phyloP scores from a whole-genome alignment of 148 eudicot species.

The Persicaria tinctoria region DNA sequence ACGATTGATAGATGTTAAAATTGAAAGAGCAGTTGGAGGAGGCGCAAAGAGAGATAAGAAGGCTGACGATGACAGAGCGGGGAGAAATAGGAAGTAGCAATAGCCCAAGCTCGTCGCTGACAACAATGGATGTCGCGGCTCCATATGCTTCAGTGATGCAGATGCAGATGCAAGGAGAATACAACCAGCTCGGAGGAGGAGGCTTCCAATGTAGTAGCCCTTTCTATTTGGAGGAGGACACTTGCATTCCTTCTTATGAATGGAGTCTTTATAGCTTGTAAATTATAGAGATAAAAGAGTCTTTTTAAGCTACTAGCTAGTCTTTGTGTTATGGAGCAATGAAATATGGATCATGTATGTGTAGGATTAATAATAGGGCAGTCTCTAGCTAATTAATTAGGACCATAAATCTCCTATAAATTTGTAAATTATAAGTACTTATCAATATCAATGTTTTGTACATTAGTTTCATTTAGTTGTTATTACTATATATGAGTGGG shows the following conservation, averaged over 20 bases:
- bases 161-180: neutral
- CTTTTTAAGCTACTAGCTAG: neutral
- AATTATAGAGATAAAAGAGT: neutral
- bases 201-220: neutral
- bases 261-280: neutral
- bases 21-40: slow-evolving; percentile 12
- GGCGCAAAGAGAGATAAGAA: slow-evolving; percentile 6
- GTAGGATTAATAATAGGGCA: neutral
- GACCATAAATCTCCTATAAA: neutral
- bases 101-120: slow-evolving; percentile 13
- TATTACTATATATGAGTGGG: too few species aligned
- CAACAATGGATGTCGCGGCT: slow-evolving; percentile 13
- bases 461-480: neutral
- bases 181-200: neutral
- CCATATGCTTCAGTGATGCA: neutral
- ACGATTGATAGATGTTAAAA: slow-evolving; percentile 1
- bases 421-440: neutral
- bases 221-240: neutral
- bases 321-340: neutral
- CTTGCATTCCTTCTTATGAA: neutral
- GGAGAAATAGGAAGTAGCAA: neutral
- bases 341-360: neutral
- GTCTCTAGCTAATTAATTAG: neutral
- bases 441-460: neutral
- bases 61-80: neutral